Percentiles rank a stretch among this genome's conserved stretches.
Conservation (phyloP, 139 green algal species). For the Picochlorum sp. region DNA sequence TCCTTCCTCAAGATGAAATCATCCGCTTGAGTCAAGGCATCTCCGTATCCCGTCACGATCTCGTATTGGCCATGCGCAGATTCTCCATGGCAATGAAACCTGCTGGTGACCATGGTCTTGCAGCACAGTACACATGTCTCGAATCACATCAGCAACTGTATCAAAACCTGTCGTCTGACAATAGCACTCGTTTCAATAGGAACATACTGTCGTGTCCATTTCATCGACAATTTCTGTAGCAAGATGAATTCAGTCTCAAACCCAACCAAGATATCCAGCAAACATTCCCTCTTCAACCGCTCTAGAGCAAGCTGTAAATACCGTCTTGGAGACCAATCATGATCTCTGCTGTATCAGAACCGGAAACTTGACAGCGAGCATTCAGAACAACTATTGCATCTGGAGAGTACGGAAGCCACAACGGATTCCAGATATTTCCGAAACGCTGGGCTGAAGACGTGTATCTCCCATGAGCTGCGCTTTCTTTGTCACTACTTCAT, state of each 20-base stretch:
- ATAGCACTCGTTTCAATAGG: constrained; percentile 35
- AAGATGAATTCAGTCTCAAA: constrained; percentile 15
- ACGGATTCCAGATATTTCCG: no score
- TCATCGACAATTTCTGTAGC: background rate
- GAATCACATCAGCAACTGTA: constrained; percentile 11
- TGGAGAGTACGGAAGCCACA: background rate
- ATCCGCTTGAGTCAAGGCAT: constrained; percentile 32
- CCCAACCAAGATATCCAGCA: background rate
- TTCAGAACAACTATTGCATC: no score
- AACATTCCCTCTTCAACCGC: background rate
- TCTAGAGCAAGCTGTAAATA: background rate
- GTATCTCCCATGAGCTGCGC: no score
- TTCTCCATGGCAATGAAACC: constrained; percentile 52
- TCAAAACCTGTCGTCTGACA: constrained; percentile 28
- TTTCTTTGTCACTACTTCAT: background rate
- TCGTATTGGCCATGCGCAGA: constrained; percentile 50
- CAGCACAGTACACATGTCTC: constrained; percentile 32
- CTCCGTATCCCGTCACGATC: constrained; percentile 19
- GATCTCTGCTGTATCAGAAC: background rate
- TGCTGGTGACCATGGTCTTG: constrained; percentile 19
- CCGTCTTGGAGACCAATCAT: constrained; percentile 20
- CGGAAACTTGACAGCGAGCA: no score
- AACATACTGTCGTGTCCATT: background rate
- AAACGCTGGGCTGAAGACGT: no score
- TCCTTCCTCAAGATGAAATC: constrained; percentile 41